These are phyloP conservation scores for Helenozyma rhizophorensis DNA, from an alignment of 805 yeast genomes.

Conservation along the genomic window DNA sequence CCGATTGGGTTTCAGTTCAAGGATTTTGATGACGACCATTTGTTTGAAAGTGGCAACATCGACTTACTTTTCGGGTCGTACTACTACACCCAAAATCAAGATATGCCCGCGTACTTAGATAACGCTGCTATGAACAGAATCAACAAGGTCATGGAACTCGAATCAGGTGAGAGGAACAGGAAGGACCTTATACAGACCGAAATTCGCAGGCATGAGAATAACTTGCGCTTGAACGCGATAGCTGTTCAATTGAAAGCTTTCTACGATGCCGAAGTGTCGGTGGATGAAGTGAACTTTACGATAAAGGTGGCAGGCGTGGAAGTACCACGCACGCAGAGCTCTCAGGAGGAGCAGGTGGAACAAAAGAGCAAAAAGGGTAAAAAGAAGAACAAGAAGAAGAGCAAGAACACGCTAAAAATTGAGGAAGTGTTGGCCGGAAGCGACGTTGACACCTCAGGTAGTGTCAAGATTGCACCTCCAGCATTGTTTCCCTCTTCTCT, in stretches of 20 bases:
- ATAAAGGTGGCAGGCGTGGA: no score
- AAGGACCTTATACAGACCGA: slow-evolving; percentile 7
- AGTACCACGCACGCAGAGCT: no score
- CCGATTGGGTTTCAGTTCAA: slow-evolving; percentile 50
- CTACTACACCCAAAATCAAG: slow-evolving; percentile 8
- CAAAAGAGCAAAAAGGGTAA: slow-evolving; percentile 4
- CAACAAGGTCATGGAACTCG: slow-evolving; percentile 11
- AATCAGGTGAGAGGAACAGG: slow-evolving; percentile 1
- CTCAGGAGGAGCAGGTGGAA: slow-evolving; percentile 5
- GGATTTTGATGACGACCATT: slow-evolving; percentile 56
- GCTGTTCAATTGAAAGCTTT: slow-evolving; percentile 20
- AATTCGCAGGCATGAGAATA: slow-evolving; percentile 21
- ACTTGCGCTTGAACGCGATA: slow-evolving; percentile 24
- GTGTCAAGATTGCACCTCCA: not conserved
- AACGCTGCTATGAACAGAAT: slow-evolving; percentile 15
- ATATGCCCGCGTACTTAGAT: slow-evolving; percentile 20
- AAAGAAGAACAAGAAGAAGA: not conserved
- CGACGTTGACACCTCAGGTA: slow-evolving; percentile 2
- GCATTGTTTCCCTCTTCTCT: slow-evolving; percentile 21
- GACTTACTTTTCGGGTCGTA: slow-evolving; percentile 20
- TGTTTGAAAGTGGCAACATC: slow-evolving; percentile 27
- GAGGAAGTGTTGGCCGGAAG: not conserved
- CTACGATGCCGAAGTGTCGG: slow-evolving; percentile 12
- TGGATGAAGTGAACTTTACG: no score
- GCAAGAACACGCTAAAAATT: not conserved